Base-by-base conservation (phyloP, 148 eudicot species). In the Amaranthus hypochondriacus region DNA sequence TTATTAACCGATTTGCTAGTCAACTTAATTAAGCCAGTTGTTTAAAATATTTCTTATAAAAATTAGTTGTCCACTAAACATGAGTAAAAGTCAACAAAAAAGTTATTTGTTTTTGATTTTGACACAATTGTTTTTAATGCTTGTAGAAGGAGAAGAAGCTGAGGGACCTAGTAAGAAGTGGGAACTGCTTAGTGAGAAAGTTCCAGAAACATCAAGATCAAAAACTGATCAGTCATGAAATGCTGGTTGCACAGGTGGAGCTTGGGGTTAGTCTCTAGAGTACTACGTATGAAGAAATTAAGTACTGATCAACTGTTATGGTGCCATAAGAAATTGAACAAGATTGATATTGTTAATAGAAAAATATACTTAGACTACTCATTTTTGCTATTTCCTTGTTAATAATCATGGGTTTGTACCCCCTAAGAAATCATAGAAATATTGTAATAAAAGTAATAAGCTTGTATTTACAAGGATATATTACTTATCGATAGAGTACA, bases 91-190 rank as follows among this genome's bases (percentile, higher is more conserved):
- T 28, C 39, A 28, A 28, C 39, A 28, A 28, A 28, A 28, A 28
- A 28, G 39, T 28, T 28, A 28, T 28, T 28, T 18, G 18, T 18
- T 28, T 28, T 28, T n/a, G n/a, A n/a, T n/a, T n/a, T 28, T 42
- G 4, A 59, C 56, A 49, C 1, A 18, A 18, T 10, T n/a, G 10
- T 50, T 60, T 60, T 47, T 62, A 43, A 7, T 14, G 60, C 15
- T 66, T 80, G 76, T 90, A 95, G 98, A 95, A 95, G 81, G 97
- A 88, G 80, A 92, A 83, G 61, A 90, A 80, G 86, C 80, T 95
- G 4, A 90, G 85, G 73, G 98, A 89, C 56, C 59, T 88, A 58
- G 48, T 83, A 66, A 90, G 83, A 81, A 92, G 92, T 54, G 82
- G 91, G 52, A 95, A 87, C 39, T 92, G 97, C 82, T 67, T 95